Conservation (phyloP, 352 stramenopile genomes). For the Globisporangium cylindrosporum region DNA sequence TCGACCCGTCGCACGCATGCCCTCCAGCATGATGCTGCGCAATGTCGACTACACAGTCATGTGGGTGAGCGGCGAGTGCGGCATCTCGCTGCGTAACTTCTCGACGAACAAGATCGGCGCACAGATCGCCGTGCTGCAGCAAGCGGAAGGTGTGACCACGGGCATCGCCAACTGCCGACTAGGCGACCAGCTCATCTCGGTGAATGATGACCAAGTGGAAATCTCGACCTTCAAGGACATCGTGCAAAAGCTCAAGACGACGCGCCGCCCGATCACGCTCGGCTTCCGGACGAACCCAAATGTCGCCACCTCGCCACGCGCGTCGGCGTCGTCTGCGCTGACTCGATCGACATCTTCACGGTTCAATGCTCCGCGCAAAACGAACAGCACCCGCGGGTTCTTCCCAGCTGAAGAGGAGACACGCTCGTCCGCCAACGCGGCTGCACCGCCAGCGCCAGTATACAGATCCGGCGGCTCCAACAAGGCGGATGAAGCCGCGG, state of each 20-base stretch:
- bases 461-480: neutral
- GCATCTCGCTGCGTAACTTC: constrained; percentile 84
- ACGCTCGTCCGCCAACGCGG: neutral
- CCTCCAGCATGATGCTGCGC: constrained; percentile 7
- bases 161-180: constrained; percentile 76
- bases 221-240: constrained; percentile 63
- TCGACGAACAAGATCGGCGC: constrained; percentile 70
- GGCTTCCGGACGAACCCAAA: constrained; percentile 70
- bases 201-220: constrained; percentile 73
- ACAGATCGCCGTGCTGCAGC: constrained; percentile 78
- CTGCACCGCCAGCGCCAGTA: neutral
- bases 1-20: constrained; percentile 4
- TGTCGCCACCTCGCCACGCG: constrained; percentile 57
- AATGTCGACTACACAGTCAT: constrained; percentile 64
- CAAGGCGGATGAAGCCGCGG: constrained; percentile 8
- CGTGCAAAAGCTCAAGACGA: constrained; percentile 74
- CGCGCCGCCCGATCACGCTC: constrained; percentile 62
- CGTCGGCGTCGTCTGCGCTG: constrained; percentile 5
- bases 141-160: constrained; percentile 71
- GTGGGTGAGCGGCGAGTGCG: constrained; percentile 80
- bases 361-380: neutral
- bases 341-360: neutral
- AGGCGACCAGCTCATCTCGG: constrained; percentile 67
- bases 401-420: constrained; percentile 15
- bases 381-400: constrained; percentile 9